A percentile compares a stretch with the other conserved stretches of the same genome.
phyloP scores from a whole-genome alignment of 805 yeast species.

The Candida vartiovaarae region DNA sequence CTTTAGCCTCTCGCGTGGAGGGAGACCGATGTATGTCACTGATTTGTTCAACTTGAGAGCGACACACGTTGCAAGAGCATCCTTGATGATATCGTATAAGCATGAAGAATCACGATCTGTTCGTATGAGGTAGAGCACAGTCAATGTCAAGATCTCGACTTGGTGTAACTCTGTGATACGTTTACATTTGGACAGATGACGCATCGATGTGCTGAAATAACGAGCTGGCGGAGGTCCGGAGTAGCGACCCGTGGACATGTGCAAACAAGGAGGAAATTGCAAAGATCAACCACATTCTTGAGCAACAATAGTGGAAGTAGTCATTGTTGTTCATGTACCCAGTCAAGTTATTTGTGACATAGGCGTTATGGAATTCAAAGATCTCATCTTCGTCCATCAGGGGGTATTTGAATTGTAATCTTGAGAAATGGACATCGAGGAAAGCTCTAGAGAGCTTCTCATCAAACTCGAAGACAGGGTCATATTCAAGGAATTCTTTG shows the following conservation, averaged over 20 bases:
- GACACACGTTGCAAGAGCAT: constrained; percentile 43
- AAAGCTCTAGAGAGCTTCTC: constrained; percentile 42
- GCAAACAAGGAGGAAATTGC: constrained; percentile 44
- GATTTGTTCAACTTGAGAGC: constrained; percentile 30
- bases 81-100: constrained; percentile 45
- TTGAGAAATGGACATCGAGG: constrained; percentile 47
- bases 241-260: constrained; percentile 50
- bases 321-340: constrained; percentile 32
- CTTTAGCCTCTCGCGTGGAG: constrained; percentile 26
- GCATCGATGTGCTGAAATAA: constrained; percentile 52
- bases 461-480: constrained; percentile 48
- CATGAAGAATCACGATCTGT: constrained; percentile 55
- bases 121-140: constrained; percentile 49
- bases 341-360: constrained; percentile 29
- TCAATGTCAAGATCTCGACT: constrained; percentile 44
- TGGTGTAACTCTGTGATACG: constrained; percentile 36
- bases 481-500: constrained; percentile 36
- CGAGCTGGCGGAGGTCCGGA: constrained; percentile 47
- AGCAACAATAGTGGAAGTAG: constrained; percentile 44
- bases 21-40: constrained; percentile 26
- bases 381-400: constrained; percentile 46
- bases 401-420: constrained; percentile 52
- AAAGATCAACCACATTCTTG: constrained; percentile 50
- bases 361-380: constrained; percentile 42
- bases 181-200: constrained; percentile 44